Evolutionary conservation across 2,329 filamentous ascomycete genomes (phyloP), one percentile per base, ranked within the genome.

Genomic region (Arthrinium phaeospermum): DNA sequence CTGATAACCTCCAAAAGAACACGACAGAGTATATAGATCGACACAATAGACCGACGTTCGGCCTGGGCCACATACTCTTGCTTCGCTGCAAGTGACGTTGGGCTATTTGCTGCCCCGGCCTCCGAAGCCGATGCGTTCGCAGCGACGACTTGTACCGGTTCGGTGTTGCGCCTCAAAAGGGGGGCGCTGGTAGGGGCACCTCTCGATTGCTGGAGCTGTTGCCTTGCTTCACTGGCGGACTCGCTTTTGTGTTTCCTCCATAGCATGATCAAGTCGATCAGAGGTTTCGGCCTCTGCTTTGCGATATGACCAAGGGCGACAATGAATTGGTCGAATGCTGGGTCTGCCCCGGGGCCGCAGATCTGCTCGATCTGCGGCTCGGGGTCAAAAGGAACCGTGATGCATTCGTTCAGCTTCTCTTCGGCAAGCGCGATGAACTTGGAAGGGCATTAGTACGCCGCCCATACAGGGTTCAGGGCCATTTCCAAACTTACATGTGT

Each of bases 211-310:
- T 91, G 89, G 30, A 91, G 82, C 77, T 90, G 86, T 64, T 76
- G 82, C 30, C 91, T 87, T 41, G 93, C 92, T 75, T 92, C 90
- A 76, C 90, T 92, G 41, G 95, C 95, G 30, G 93, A 91, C 82
- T 98, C 96, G 75, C 95, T 97, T 85, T 98, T 98, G 75, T 91
- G 94, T 82, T 98, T 98, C 71, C 96, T 91, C 96, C 96, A 99
- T 45, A 97, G 89, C 94, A 99, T 99, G 81, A 99, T 95, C 27
- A 94, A 95, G 82, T 99, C 96, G 78, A 99, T 98, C 70, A 99
- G 84, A 6, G 95, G 94, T 80, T 97, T 98, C 6, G 97, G 97
- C 80, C 97, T 97, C 76, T 95, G 93, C 73, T 94, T 93, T 70
- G 96, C 94, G 79, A 99, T 98, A 80, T 98, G 96, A 4, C 96